Percentiles rank a stretch among this genome's conserved stretches.
Conservation (phyloP, 306 rosid species). For the Comarum palustre region DNA sequence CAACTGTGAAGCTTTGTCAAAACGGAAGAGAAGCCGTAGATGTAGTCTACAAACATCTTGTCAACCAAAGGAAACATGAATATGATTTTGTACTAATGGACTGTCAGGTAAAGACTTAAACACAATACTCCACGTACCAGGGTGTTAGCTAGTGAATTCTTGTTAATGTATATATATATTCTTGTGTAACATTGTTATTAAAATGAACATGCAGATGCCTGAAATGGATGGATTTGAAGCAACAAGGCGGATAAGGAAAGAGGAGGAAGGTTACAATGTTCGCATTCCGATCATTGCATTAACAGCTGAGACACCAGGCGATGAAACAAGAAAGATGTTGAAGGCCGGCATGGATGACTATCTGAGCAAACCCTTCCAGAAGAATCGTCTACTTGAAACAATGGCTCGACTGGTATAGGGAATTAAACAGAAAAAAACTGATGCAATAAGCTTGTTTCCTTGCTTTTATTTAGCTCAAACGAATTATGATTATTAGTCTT, state of each 20-base stretch:
- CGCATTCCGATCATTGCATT: conserved; percentile 64
- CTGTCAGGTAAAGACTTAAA: conserved; percentile 47
- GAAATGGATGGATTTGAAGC: conserved; percentile 61
- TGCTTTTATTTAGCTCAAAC: too few relatives aligned
- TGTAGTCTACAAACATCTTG: conserved; percentile 37
- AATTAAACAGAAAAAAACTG: too few relatives aligned
- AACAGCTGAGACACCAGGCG: conserved; percentile 34
- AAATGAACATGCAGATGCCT: conserved; percentile 48
- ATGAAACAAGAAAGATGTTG: conserved; percentile 28
- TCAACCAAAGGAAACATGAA: conserved; percentile 9
- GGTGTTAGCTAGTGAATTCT: background rate
- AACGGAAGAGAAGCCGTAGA: conserved; percentile 58
- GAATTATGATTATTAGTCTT: too few relatives aligned
- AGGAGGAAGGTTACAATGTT: conserved; percentile 34
- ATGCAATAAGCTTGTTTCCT: too few relatives aligned
- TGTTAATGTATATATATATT: background rate
- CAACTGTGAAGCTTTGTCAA: conserved; percentile 37
- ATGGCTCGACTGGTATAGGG: background rate
- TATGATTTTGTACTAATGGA: conserved; percentile 77
- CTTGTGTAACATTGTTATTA: background rate
- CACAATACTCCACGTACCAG: background rate
- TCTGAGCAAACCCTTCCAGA: conserved; percentile 49
- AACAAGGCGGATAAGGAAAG: conserved; percentile 45
- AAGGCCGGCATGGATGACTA: conserved; percentile 69
- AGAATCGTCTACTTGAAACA: conserved; percentile 40